phyloP scores from a whole-genome alignment of 2,329 filamentous ascomycete genomes.

The Elsinoe perseae region DNA sequence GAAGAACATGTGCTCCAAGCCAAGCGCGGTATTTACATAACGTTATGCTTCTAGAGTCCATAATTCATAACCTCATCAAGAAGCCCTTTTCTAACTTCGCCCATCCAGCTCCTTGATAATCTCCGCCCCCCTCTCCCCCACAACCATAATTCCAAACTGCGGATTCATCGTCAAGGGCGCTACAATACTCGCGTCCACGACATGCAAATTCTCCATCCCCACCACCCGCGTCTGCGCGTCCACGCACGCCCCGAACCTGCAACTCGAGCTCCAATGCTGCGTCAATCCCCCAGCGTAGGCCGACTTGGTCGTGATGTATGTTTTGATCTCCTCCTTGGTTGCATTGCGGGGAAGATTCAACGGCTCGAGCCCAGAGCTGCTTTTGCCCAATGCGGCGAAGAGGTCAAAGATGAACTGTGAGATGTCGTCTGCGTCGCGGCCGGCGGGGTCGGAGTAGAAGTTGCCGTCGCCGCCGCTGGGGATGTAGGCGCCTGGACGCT shows the following conservation, averaged over 20 bases:
- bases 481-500: background rate
- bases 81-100: background rate
- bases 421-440: slow-evolving; percentile 40
- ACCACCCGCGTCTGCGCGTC: slow-evolving; percentile 41
- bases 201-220: slow-evolving; percentile 45
- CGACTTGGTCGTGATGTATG: slow-evolving; percentile 44
- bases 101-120: slow-evolving; percentile 35
- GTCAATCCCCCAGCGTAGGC: slow-evolving; percentile 44
- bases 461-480: slow-evolving; percentile 8
- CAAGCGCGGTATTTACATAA: no score
- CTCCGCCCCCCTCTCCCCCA: slow-evolving; percentile 46
- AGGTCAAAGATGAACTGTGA: slow-evolving; percentile 45
- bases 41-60: background rate
- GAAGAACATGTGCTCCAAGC: no score
- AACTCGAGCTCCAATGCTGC: slow-evolving; percentile 49
- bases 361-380: slow-evolving; percentile 35
- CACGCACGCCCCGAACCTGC: slow-evolving; percentile 45
- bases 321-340: slow-evolving; percentile 41
- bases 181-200: slow-evolving; percentile 46
- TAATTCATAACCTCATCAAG: background rate
- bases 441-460: slow-evolving; percentile 41
- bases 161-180: slow-evolving; percentile 48
- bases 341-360: slow-evolving; percentile 43
- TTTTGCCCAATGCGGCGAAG: slow-evolving; percentile 39
- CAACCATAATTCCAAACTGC: slow-evolving; percentile 49